Base-by-base conservation (phyloP, 495 filamentous ascomycete genomes). In the Thermochaetoides thermophila region DNA sequence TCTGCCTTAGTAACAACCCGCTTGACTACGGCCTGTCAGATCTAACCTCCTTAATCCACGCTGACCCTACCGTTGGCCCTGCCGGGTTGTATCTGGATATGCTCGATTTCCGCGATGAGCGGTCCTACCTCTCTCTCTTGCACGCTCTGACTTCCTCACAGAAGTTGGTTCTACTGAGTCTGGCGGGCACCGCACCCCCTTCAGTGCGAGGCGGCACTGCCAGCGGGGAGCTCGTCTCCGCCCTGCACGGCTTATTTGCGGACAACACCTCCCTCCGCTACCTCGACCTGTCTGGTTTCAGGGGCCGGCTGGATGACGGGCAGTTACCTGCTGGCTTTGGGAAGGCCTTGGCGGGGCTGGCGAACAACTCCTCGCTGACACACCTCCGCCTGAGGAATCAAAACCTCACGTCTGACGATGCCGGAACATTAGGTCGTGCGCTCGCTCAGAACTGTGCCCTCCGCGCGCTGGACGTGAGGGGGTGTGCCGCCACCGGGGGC, bases 251-350 rank as follows among this genome's bases (percentile, higher is more conserved):
- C 26, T 71, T 95, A 57, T 82, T 97, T 40, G 73, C 77, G 17
- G 63, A 74, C 33, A 95, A 97, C 44, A 57, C 67, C 7, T 81
- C 78, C 0, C 59, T 97, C 9, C 68, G 74, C 35, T 80, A 74
- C 34, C 57, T 97, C 11, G 80, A 94, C 49, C 73, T 95, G 27
- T 89, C 84, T 5, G 89, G 89, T 4, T 89, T 92, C 49, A 79
- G 79, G 42, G 81, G 84, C 6, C 78, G 86, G 47, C 63, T 95
- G 16, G 89, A 94, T 49, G 81, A 83, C 28, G 78, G 81, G 1
- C 74, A 80, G 27, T 74, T 94, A 22, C 85, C 87, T 13, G 76
- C 73, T 39, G 84, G 84, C 3, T 69, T 95, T 32, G 84, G 79
- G 21, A 65, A 75, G 26, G 80, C 84, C 8, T 59, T 97, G 35